These are phyloP conservation scores for Ogataea paraovalis DNA, from an alignment of 805 yeast species.

Conservation along the genomic window DNA sequence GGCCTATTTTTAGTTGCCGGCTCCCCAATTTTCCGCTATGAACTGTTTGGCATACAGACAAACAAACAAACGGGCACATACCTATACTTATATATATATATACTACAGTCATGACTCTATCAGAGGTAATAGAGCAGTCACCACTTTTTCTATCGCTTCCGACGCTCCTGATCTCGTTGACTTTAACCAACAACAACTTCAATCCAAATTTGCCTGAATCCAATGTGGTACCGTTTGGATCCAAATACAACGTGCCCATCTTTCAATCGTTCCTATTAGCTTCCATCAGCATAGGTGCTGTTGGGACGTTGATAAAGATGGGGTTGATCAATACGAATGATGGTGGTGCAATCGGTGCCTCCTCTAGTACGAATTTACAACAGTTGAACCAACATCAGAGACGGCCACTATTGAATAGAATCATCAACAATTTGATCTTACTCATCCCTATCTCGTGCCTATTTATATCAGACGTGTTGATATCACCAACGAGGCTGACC, in stretches of 20 bases:
- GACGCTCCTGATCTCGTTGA: constrained; percentile 29
- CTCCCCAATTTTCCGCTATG: too few relatives aligned
- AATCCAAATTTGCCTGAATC: constrained; percentile 2
- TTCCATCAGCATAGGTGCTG: constrained; percentile 12
- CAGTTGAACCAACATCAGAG: not conserved
- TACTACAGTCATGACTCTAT: constrained; percentile 8
- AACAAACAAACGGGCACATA: not conserved
- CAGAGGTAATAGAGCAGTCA: constrained; percentile 24
- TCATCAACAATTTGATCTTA: not conserved
- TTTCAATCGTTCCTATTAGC: constrained; percentile 24
- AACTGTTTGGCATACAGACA: too few relatives aligned
- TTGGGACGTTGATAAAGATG: not conserved
- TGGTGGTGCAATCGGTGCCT: too few relatives aligned
- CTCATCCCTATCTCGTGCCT: constrained; percentile 14
- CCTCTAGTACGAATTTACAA: not conserved
- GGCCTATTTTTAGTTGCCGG: too few relatives aligned
- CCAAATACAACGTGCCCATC: constrained; percentile 6
- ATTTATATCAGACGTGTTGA: constrained; percentile 19
- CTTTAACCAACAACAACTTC: constrained; percentile 15
- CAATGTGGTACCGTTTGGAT: not conserved
- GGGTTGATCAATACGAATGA: not conserved
- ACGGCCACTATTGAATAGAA: not conserved
- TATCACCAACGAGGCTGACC: constrained; percentile 27
- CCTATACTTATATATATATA: too few relatives aligned
- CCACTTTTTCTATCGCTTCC: constrained; percentile 34